Evolutionary conservation across 2,329 filamentous ascomycete genomes (phyloP).

Genomic region (Dendryphion nanum): DNA sequence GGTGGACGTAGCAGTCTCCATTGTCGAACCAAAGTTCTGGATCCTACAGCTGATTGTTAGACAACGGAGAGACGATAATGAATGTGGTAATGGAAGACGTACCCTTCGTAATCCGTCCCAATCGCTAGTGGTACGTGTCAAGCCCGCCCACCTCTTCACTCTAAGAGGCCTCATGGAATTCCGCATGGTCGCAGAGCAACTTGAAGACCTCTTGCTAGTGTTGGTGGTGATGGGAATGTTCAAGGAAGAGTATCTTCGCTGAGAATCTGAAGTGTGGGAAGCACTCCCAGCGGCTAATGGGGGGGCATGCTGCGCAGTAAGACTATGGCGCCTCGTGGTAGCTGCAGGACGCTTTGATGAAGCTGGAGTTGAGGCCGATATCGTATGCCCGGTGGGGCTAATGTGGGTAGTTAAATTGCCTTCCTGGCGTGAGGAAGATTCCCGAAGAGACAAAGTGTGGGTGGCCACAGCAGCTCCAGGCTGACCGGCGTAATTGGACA

Average conservation of each 20-base stretch:
- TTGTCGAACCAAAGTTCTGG: slow-evolving; percentile 66
- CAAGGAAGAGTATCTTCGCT: slow-evolving; percentile 4
- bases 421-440: slow-evolving; percentile 1
- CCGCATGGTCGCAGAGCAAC: slow-evolving; percentile 14
- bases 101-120: slow-evolving; percentile 51
- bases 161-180: slow-evolving; percentile 20
- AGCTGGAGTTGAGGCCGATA: slow-evolving; percentile 9
- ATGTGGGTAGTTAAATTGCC: slow-evolving; percentile 3
- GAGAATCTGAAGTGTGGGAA: neutral
- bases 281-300: slow-evolving; percentile 2
- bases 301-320: slow-evolving; percentile 3
- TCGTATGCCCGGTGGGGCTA: slow-evolving; percentile 4
- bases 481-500: slow-evolving; percentile 12
- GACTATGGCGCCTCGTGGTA: slow-evolving; percentile 1
- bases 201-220: slow-evolving; percentile 12
- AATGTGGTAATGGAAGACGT: slow-evolving; percentile 14
- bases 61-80: slow-evolving; percentile 1
- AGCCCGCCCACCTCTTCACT: slow-evolving; percentile 35
- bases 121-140: slow-evolving; percentile 27
- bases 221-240: slow-evolving; percentile 5
- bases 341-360: slow-evolving; percentile 1
- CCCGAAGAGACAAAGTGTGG: slow-evolving; percentile 16
- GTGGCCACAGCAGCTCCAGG: slow-evolving; percentile 15
- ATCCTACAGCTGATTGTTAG: slow-evolving; percentile 52
- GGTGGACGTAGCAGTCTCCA: slow-evolving; percentile 68